phyloP scores from a whole-genome alignment of 2,329 filamentous ascomycete genomes.

The Neurospora sp. region DNA sequence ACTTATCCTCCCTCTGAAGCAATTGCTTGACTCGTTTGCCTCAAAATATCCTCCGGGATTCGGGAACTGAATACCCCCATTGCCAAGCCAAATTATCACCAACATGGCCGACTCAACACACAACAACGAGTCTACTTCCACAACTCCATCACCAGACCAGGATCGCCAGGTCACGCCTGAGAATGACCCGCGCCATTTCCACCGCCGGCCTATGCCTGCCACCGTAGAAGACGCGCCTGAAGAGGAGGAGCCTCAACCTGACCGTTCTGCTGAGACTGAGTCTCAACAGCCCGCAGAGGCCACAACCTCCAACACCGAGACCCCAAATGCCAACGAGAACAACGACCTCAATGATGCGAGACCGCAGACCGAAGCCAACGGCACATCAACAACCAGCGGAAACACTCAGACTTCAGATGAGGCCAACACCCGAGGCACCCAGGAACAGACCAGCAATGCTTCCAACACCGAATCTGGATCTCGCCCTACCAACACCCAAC shows the following conservation, averaged over 20 bases:
- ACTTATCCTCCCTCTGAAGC: not conserved
- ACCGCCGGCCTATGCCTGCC: constrained; percentile 3
- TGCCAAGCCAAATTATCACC: not conserved
- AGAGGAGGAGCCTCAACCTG: not conserved
- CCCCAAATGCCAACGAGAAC: not conserved
- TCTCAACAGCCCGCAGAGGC: not conserved
- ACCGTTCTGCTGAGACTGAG: not conserved
- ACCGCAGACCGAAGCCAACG: not conserved
- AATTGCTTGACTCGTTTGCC: not conserved
- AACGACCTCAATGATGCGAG: not conserved
- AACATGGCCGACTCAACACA: constrained; percentile 5
- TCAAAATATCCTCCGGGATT: not conserved
- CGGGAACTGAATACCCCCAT: not conserved
- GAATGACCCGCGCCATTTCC: constrained; percentile 14
- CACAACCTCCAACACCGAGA: not conserved
- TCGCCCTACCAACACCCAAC: not conserved
- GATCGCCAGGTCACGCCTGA: constrained; percentile 9
- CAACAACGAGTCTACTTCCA: constrained; percentile 5
- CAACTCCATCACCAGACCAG: not conserved
- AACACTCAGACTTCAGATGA: not conserved
- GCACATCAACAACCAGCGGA: not conserved
- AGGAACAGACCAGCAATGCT: too few relatives aligned
- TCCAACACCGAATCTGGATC: not conserved
- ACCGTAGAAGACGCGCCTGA: not conserved
- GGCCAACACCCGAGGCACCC: not conserved